Evolutionary conservation across 139 green algal genomes (phyloP), one percentile per base, ranked within the genome.

Genomic region (Diplosphaera chodatii): DNA sequence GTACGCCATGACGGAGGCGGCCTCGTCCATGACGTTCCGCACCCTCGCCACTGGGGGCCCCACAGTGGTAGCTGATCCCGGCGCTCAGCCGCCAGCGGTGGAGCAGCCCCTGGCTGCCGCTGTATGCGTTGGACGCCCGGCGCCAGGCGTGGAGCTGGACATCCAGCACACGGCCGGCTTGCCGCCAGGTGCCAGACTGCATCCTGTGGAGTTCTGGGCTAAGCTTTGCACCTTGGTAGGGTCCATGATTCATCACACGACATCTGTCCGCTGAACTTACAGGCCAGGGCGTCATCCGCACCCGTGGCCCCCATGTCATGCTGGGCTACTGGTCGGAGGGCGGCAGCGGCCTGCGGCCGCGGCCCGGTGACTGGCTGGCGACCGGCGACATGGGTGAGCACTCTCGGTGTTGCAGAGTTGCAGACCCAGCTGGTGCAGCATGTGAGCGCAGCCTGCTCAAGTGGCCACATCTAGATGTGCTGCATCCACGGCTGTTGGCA

Each of bases 1-100:
- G 4, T 97, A 97, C 72, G 92, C 91, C 63, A 96, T 96, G 89
- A 97, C 91, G 4, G 92, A 97, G 41, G 83, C 80, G 2, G 80
- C 69, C 66, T 94, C 87, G 15, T 92, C 87, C 62, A 89, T 97
- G 40, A 95, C 89, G 8, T 95, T 94, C 69, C 69, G 33, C 55
- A 20, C 55, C 15, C 16, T 28, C 21, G 28, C 32, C 59, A n/a
- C n/a, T n/a, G n/a, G n/a, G n/a, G n/a, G n/a, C n/a, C n/a, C n/a
- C n/a, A n/a, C n/a, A n/a, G n/a, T n/a, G n/a, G n/a, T n/a, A n/a
- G n/a, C n/a, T n/a, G n/a, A n/a, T n/a, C n/a, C n/a, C n/a, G n/a
- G n/a, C n/a, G n/a, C n/a, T n/a, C n/a, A n/a, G n/a, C n/a, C n/a
- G n/a, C n/a, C n/a, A 28, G 56, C 66, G 3, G 69, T 48, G n/a